A percentile compares a stretch with the other conserved stretches of the same genome.
These are phyloP conservation scores for Xylaria sp. DNA, from an alignment of 2,329 filamentous ascomycete genomes.

Conservation along the genomic window DNA sequence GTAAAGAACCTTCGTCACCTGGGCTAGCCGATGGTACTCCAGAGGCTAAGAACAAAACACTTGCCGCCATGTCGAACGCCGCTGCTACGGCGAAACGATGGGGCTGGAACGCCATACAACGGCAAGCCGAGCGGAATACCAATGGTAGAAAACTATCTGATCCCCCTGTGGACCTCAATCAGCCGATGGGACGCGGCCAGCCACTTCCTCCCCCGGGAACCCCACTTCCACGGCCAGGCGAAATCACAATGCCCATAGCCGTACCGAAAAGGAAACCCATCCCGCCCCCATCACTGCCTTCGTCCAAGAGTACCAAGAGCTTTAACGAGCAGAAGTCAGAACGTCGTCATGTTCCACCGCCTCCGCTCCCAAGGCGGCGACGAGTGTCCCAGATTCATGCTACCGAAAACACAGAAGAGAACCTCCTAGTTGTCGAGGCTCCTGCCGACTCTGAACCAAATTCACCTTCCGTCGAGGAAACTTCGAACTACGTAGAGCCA, in stretches of 20 bases:
- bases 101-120: constrained; percentile 50
- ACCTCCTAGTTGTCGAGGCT: constrained; percentile 49
- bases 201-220: constrained; percentile 50
- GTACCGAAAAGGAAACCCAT: constrained; percentile 48
- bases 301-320: constrained; percentile 41
- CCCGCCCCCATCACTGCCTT: constrained; percentile 41
- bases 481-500: constrained; percentile 42
- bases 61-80: constrained; percentile 49
- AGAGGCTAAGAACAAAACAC: constrained; percentile 47
- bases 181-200: constrained; percentile 52
- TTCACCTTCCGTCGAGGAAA: constrained; percentile 41
- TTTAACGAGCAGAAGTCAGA: constrained; percentile 43
- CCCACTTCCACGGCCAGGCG: constrained; percentile 48
- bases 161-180: constrained; percentile 48
- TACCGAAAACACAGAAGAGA: constrained; percentile 45
- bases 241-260: constrained; percentile 45
- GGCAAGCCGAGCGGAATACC: constrained; percentile 45
- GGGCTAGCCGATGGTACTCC: constrained; percentile 39
- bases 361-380: constrained; percentile 48
- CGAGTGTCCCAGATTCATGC: constrained; percentile 47
- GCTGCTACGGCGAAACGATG: constrained; percentile 51
- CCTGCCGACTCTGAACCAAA: constrained; percentile 49
- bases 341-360: constrained; percentile 46
- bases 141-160: constrained; percentile 50
- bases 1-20: constrained; percentile 45